These are phyloP conservation scores for Melaleuca alternifolia DNA, from an alignment of 345 rosid species.

Conservation along the genomic window DNA sequence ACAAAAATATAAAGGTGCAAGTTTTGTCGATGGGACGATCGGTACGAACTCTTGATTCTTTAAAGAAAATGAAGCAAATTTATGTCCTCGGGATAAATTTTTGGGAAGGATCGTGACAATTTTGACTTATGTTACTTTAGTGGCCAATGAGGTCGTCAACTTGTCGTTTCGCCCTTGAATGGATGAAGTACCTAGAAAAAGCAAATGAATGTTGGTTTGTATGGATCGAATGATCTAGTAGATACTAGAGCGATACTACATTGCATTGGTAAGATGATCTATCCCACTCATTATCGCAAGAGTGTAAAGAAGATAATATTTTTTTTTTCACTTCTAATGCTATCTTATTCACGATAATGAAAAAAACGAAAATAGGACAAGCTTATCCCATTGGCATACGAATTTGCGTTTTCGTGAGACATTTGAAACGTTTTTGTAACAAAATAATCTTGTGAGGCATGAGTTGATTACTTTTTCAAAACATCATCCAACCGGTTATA, in stretches of 20 bases:
- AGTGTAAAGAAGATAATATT: not conserved
- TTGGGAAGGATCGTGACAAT: not conserved
- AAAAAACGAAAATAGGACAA: not conserved
- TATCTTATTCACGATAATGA: not conserved
- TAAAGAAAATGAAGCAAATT: not conserved
- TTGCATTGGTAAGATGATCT: not conserved
- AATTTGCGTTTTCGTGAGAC: not conserved
- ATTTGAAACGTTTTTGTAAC: not conserved
- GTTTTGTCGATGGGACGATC: not conserved
- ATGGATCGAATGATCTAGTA: not conserved
- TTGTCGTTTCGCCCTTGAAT: not conserved
- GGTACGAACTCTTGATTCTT: no score
- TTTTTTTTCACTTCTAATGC: not conserved
- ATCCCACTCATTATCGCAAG: not conserved
- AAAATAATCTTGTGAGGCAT: not conserved
- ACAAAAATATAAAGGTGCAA: not conserved
- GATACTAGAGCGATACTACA: not conserved
- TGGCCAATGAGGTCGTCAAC: not conserved
- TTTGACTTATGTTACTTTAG: not conserved
- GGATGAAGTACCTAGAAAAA: not conserved
- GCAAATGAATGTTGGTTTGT: not conserved
- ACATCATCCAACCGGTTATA: not conserved
- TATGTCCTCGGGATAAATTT: not conserved
- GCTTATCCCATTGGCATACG: not conserved
- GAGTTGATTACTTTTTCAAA: not conserved